Percentiles rank a stretch among this genome's conserved stretches.
These are phyloP conservation scores for Bassia scoparia DNA, from an alignment of 148 eudicot genomes.

Conservation along the genomic window DNA sequence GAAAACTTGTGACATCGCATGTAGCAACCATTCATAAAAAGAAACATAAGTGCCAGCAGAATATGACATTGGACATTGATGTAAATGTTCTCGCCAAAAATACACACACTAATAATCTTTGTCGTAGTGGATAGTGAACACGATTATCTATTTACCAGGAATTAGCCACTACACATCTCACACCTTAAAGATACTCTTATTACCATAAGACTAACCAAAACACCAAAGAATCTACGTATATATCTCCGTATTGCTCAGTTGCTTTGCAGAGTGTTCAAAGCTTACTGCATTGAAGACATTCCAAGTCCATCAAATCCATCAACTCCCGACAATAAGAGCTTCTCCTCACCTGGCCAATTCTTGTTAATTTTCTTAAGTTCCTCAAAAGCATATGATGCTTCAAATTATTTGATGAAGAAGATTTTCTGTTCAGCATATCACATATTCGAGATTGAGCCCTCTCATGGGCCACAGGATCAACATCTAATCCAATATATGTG, in stretches of 20 bases:
- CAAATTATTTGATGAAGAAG: constrained; percentile 30
- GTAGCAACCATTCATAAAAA: too few species aligned
- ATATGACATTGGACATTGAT: too few species aligned
- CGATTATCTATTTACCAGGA: too few species aligned
- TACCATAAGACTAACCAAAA: too few species aligned
- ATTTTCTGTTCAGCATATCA: constrained; percentile 30
- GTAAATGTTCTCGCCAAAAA: too few species aligned
- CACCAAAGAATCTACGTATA: too few species aligned
- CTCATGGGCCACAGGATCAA: constrained; percentile 82
- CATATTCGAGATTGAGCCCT: constrained; percentile 57
- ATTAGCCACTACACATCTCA: too few species aligned
- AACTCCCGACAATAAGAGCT: constrained; percentile 44
- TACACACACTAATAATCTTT: too few species aligned
- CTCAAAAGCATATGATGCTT: constrained; percentile 47
- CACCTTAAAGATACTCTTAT: too few species aligned
- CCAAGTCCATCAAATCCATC: constrained; percentile 92
- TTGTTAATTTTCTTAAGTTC: constrained; percentile 59
- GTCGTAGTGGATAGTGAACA: too few species aligned
- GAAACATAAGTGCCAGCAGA: too few species aligned
- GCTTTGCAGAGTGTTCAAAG: constrained; percentile 2
- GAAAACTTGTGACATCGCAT: background rate
- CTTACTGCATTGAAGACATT: constrained; percentile 98
- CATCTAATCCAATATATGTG: constrained; percentile 73
- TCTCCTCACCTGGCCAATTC: constrained; percentile 58
- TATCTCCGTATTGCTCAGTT: too few species aligned